These are phyloP conservation scores for Chaetoscypha palmicola DNA, from an alignment of 2,329 filamentous ascomycete genomes.

Conservation along the genomic window DNA sequence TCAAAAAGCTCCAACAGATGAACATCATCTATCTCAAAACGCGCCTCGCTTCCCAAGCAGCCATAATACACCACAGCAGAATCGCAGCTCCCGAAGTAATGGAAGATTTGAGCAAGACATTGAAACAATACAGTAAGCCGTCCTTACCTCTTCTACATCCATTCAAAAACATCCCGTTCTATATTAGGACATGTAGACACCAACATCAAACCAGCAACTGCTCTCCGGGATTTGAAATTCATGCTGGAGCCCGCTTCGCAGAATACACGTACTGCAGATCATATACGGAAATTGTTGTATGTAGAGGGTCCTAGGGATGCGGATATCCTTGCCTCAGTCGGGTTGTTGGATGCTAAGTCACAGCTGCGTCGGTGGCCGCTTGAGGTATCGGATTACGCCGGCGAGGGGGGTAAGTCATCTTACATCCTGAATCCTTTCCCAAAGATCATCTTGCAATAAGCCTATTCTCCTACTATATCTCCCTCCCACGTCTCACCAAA, in stretches of 20 bases:
- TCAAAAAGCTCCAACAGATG: too few species aligned
- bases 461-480: too few species aligned
- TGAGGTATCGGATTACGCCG: neutral
- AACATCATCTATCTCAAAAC: neutral
- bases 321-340: neutral
- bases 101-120: neutral
- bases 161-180: neutral
- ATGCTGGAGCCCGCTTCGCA: neutral
- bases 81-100: neutral
- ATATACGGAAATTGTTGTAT: neutral
- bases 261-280: neutral
- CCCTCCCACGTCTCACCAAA: too few species aligned
- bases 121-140: neutral
- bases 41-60: neutral
- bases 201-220: neutral
- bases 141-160: neutral
- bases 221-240: neutral
- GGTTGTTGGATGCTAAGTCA: neutral
- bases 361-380: neutral
- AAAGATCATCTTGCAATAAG: too few species aligned
- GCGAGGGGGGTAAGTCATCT: neutral
- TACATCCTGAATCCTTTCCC: too few species aligned
- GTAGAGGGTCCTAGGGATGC: neutral
- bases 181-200: neutral
- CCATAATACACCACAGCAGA: neutral